Evolutionary conservation across 2,329 filamentous ascomycete genomes (phyloP), one percentile per base, ranked within the genome.

Genomic region (Aspergillus sergii): DNA sequence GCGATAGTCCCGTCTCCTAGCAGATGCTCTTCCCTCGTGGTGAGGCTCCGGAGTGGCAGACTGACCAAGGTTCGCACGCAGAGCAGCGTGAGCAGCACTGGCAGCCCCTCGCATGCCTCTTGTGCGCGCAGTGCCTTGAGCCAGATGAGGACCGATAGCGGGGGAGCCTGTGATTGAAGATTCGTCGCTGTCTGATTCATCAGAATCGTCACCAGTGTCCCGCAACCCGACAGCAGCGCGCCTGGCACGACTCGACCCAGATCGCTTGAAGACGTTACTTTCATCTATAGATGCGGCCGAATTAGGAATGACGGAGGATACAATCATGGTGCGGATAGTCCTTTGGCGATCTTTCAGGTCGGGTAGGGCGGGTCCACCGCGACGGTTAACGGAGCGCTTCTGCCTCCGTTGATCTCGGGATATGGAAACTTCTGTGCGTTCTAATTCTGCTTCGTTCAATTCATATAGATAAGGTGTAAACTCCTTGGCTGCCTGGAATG

Each of bases 401-500:
- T 98, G 94, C 58, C 94, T 88, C 70, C 95, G 86, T 78, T 98
- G 94, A 76, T 99, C 95, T 68, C 95, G 88, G 63, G 95, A 94
- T 71, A 98, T 94, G 45, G 94, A 95, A 34, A 94, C 88, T 77
- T 99, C 95, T 59, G 94, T 94, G 65, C 91, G 88, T 77, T 98
- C 94, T 50, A 98, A 82, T 68, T 97, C 94, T 32, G 89, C 88
- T 71, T 98, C 94, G 71, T 89, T 96, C 70, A 98, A 86, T 78
- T 98, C 95, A 78, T 96, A 98, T 55, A 99, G 84, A 75, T 94
- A 96, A 0, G 95, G 95, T 4, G 92, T 91, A 75, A 91, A 98
- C 71, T 99, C 95, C 77, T 97, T 97, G 55, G 94, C 93, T 66
- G 94, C 89, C 76, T 97, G 93, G 76, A 94, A 91, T 1, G 94